A percentile compares a stretch with the other conserved stretches of the same genome.
Conservation (phyloP, 345 rosid species). For the Balakata baccata region DNA sequence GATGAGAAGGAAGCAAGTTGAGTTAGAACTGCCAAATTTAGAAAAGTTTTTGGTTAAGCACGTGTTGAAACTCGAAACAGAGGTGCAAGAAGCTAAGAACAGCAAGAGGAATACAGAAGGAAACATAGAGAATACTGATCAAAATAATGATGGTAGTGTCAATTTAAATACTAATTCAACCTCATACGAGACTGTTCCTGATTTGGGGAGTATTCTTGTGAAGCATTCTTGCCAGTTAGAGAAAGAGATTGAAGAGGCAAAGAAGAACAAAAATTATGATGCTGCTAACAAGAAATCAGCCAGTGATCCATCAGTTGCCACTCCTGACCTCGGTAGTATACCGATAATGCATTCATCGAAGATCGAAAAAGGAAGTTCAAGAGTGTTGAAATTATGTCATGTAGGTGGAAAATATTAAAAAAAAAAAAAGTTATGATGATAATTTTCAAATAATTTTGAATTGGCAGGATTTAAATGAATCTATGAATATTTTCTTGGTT, state of each 20-base stretch:
- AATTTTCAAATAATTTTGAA: too few relatives aligned
- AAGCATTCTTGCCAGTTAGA: conserved; percentile 58
- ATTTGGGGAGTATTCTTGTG: conserved; percentile 57
- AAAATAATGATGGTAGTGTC: conserved; percentile 2
- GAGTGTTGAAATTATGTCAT: too few relatives aligned
- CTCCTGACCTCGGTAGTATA: conserved; percentile 48
- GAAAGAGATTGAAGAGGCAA: conserved; percentile 60
- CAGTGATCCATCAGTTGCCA: conserved; percentile 29
- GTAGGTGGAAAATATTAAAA: too few relatives aligned
- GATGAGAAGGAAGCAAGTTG: conserved; percentile 30
- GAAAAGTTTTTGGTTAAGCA: conserved; percentile 82
- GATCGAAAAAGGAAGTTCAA: too few relatives aligned
- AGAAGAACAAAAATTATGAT: conserved; percentile 31
- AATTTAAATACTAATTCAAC: too few relatives aligned
- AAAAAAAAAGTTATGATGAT: too few relatives aligned
- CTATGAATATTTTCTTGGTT: too few relatives aligned
- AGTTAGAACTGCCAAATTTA: conserved; percentile 58
- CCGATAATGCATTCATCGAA: conserved; percentile 42
- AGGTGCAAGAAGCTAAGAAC: conserved; percentile 72
- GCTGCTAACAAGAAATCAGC: conserved; percentile 20
- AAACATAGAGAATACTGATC: conserved; percentile 8
- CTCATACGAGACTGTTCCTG: conserved; percentile 32
- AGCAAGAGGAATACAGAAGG: conserved; percentile 35
- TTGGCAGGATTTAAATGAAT: too few relatives aligned
- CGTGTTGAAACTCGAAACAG: conserved; percentile 71